Conservation (phyloP, 179 eudicot species). For the Patellifolia procumbens region DNA sequence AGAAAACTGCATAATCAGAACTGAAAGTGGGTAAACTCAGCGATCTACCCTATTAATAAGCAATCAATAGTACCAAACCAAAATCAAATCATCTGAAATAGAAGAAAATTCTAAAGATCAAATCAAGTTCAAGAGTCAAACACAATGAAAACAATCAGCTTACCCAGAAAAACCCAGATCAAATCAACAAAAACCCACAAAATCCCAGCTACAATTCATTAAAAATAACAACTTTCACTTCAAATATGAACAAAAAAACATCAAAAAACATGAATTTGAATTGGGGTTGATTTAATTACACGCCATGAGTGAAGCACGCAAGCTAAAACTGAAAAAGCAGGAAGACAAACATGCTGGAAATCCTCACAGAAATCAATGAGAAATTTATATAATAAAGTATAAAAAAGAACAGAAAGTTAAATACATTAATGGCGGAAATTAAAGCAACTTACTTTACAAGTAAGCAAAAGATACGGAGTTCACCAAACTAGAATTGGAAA, state of each 20-base stretch:
- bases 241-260: neutral
- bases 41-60: neutral
- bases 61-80: neutral
- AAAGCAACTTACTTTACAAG: neutral
- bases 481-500: neutral
- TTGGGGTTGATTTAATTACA: neutral
- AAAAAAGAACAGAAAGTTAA: neutral
- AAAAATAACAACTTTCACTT: neutral
- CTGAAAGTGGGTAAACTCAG: neutral
- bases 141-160: neutral
- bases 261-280: neutral
- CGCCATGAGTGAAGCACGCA: conserved; percentile 14
- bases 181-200: neutral
- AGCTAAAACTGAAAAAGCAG: neutral
- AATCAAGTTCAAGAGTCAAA: neutral
- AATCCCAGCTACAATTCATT: neutral
- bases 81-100: neutral
- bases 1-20: neutral
- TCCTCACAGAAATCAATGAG: conserved; percentile 11
- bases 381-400: neutral
- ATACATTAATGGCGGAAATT: neutral
- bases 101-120: neutral
- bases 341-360: conserved; percentile 19
- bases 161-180: neutral
- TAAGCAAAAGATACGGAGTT: neutral